phyloP scores from a whole-genome alignment of 1,139 yeast genomes.

The Hyphopichia fennica region DNA sequence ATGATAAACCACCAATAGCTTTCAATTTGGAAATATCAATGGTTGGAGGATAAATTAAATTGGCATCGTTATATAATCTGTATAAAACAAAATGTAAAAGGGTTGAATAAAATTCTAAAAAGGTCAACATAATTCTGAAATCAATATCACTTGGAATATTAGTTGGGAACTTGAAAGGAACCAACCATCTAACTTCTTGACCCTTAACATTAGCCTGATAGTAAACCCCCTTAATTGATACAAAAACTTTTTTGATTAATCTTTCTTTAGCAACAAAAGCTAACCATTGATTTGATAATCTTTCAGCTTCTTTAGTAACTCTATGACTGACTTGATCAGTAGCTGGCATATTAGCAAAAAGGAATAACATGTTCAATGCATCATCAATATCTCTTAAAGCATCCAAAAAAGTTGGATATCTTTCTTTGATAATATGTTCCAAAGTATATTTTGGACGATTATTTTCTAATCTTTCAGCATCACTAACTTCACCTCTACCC shows the following conservation, averaged over 20 bases:
- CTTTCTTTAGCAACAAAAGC: conserved; percentile 89
- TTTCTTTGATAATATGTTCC: conserved; percentile 88
- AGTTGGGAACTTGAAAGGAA: conserved; percentile 96
- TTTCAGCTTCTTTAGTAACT: conserved; percentile 83
- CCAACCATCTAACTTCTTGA: conserved; percentile 93
- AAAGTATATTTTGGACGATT: conserved; percentile 82
- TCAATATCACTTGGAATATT: conserved; percentile 93
- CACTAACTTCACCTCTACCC: conserved; percentile 87
- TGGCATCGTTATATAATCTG: conserved; percentile 82
- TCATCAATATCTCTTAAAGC: conserved; percentile 94
- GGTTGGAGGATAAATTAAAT: conserved; percentile 88
- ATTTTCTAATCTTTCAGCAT: conserved; percentile 82
- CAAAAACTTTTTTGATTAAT: conserved; percentile 83
- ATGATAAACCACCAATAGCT: conserved; percentile 86
- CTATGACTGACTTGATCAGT: conserved; percentile 78
- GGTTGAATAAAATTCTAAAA: conserved; percentile 93
- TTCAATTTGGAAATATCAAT: conserved; percentile 70
- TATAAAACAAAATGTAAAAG: conserved; percentile 81
- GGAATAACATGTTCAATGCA: conserved; percentile 90
- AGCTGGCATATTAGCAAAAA: conserved; percentile 94
- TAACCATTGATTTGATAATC: conserved; percentile 90
- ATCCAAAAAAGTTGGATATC: conserved; percentile 92
- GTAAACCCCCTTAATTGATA: conserved; percentile 95
- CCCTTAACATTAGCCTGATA: conserved; percentile 90
- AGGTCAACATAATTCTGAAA: conserved; percentile 95